Base-by-base conservation (phyloP, 306 rosid genomes). In the Cajanus cajan region DNA sequence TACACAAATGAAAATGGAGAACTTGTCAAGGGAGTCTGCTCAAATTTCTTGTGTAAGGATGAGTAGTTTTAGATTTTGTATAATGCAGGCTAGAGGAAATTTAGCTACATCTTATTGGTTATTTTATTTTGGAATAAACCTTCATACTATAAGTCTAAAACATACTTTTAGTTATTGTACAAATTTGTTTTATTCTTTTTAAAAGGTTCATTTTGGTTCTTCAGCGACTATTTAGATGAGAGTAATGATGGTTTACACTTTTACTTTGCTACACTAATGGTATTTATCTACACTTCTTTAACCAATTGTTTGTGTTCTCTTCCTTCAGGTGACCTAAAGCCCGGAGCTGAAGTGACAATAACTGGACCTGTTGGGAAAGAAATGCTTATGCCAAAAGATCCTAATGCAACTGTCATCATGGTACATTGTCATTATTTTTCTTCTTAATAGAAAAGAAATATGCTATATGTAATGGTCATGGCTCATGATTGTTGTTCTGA, bases 361-460 rank as follows among this genome's bases (percentile, higher is more conserved):
- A 93, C 96, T 0, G 98, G 98, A 73, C 98, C 98, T 2, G 91
- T 91, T 59, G 98, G 98, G 19, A 93, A 93, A 85, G 98, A 91
- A 88, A 93, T 93, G 98, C 96, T 93, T 36, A 82, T 93, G 98
- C 98, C 97, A 51, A 90, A 90, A 80, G 97, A 93, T 85, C 96
- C 97, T 33, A 89, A 84, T 84, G 97, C 97, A 69, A 93, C 93
- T 14, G 0, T 93, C 71, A 0, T 93, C 82, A 91, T 93, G 98
- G 96, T 93, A 91, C 47, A 39, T 21, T 8, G 15, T 55, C 69
- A 55, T 4, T 67, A 71, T 33, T 64, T 34, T 43, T 72, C 9
- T 51, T 52, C 40, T 64, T 24, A 22, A 31, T 45, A 31, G 28
- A 28, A 33, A 57, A 22, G 21, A 28, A 51, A 51, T 43, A 13